Evolutionary conservation across 192 early-diverging fungal genomes (phyloP), one percentile per base, ranked within the genome.

Genomic region (Podila horticola): DNA sequence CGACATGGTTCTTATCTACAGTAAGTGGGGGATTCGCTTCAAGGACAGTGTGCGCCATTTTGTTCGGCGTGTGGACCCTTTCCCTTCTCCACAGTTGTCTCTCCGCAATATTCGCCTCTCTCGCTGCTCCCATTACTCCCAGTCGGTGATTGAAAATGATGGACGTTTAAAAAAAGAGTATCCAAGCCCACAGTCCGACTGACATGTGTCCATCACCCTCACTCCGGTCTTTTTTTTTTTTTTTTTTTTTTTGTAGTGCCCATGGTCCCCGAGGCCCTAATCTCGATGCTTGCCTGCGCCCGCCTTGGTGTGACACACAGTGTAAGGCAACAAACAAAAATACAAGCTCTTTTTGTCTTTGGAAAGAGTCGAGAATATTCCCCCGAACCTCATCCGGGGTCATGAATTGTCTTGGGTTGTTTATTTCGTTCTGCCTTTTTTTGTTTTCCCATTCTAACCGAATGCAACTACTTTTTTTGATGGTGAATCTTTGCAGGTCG

Each of bases 261-360:
- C 26, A 93, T 94, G 93, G 88, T 95, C 9, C 91, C 92, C 13
- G 91, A 97, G 68, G 92, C 94, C 11, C 85, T 94, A 12, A 81
- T 95, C 69, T 92, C 91, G 5, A 95, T 97, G 91, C 91, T 97
- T 13, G 93, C 96, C 6, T 95, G 93, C 68, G 94, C 91, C 11
- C 88, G 95, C 11, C 75, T 96, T 13, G 96, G 95, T n/a, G 93
- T 92, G 13, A 84, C 95, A 13, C 93, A 95, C 65, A 91, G 90
- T 58, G 94, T 95, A 24, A 92, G 73, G n/a, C 38, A 28, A 3
- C 38, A 9, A 45, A 7, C 13, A 45, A 4, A 19, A 15, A n/a
- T 28, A 63, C 26, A 34, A 24, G 30, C 59, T 69, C n/a, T 48
- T 29, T 22, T 48, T 48, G 10, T 38, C 31, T 24, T 45, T 12